A percentile compares a stretch with the other conserved stretches of the same genome.
phyloP scores from a whole-genome alignment of 345 rosid species.

The Arabis hirsuta region DNA sequence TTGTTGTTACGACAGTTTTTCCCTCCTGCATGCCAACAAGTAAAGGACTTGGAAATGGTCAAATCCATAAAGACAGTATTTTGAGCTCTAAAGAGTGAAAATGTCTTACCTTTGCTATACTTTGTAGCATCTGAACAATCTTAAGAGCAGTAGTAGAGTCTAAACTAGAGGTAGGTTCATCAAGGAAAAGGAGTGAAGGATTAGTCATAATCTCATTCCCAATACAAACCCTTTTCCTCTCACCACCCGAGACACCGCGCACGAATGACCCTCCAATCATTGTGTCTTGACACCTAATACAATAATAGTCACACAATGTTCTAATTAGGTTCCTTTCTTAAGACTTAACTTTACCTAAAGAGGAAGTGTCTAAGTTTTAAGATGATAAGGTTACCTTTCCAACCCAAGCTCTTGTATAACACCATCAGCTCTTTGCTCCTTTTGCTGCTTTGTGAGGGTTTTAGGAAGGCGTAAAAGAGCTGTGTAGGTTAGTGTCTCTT shows the following conservation, averaged over 20 bases:
- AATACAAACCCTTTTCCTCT: conserved; percentile 86
- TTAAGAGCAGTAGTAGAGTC: conserved; percentile 94
- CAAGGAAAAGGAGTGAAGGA: conserved; percentile 90
- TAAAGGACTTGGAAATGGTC: conserved; percentile 27
- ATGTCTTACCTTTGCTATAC: conserved; percentile 73
- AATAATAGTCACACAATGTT: conserved; percentile 2
- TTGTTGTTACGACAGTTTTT: conserved; percentile 85
- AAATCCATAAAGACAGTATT: conserved; percentile 11
- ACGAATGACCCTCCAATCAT: conserved; percentile 96
- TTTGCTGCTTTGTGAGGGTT: conserved; percentile 62
- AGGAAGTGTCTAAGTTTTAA: neutral
- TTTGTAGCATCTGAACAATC: conserved; percentile 77
- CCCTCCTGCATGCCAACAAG: conserved; percentile 63
- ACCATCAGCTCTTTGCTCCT: conserved; percentile 71
- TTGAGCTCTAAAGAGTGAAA: conserved; percentile 10
- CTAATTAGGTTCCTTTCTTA: neutral
- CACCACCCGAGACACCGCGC: conserved; percentile 93
- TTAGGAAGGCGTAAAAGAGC: conserved; percentile 79
- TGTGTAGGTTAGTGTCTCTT: conserved; percentile 87
- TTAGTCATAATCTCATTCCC: conserved; percentile 91
- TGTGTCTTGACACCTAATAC: conserved; percentile 82
- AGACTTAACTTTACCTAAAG: neutral
- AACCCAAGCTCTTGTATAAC: conserved; percentile 84
- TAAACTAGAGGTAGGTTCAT: conserved; percentile 94
- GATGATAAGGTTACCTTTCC: conserved; percentile 63